Evolutionary conservation across 352 stramenopile species (phyloP), one percentile per base, ranked within the genome.

Genomic region (Vaucheria bursata): DNA sequence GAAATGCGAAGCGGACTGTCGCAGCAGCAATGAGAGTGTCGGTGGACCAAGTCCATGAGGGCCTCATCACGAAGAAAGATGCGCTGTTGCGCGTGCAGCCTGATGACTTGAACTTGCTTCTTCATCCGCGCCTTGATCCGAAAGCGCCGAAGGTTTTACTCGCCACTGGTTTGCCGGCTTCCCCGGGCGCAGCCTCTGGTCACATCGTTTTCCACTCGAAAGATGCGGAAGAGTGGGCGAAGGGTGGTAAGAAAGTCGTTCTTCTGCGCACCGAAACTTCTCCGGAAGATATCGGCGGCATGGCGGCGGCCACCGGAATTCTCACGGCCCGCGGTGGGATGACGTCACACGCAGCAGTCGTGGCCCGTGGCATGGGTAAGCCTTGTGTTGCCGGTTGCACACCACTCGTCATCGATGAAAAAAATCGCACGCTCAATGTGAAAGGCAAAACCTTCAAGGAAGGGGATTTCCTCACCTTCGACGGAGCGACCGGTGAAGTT

Each of bases 221-320:
- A 67, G 74, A 88, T 34, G 88, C 88, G 34, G 87, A 91, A 78
- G 87, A 84, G 36, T 78, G 87, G 73, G 86, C 85, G 68, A 85
- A 84, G 38, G 79, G 84, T n/a, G 85, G 85, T 49, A 74, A 87
- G 75, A 83, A 79, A 53, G 86, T 90, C 1, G 88, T 92, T 73
- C 79, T 92, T 1, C 86, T 90, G n/a, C n/a, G n/a, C n/a, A n/a
- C 88, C 74, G 84, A 85, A 25, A 92, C 88, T 5, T 86, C 81
- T 6, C 88, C 89, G 1, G 88, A 92, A 73, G 89, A 93, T 86
- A 85, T 92, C 34, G 85, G 86, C 45, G 89, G 88, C 1, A 92
- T 92, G 88, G 88, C 86, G 80, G 85, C 87, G 39, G 86, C 87
- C 66, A 59, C 86, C 78, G 88, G 88, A 32, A 88, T 92, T 77